Evolutionary conservation across 768 basidiomycete species (phyloP).

Genomic region (Naganishia onofrii): DNA sequence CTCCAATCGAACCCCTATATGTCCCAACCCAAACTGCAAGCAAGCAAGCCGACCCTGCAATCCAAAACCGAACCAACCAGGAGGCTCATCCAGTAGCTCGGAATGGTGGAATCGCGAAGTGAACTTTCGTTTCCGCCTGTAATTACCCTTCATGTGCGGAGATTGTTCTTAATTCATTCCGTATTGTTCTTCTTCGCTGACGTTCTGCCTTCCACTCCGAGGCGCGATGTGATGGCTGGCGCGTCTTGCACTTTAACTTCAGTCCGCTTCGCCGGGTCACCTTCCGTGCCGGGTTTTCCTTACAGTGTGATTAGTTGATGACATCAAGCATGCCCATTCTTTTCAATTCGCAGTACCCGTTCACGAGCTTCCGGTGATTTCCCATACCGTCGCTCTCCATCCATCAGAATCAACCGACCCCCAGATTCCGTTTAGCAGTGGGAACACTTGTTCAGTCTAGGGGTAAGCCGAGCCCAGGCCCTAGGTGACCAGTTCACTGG

Average conservation of each 20-base stretch:
- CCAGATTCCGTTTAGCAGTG: no score
- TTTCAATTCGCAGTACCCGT: neutral
- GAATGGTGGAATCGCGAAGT: constrained; percentile 1
- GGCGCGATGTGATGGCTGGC: constrained; percentile 20
- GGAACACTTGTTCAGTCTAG: no score
- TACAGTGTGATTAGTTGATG: neutral
- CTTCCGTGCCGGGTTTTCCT: neutral
- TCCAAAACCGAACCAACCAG: constrained; percentile 6
- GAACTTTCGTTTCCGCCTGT: neutral
- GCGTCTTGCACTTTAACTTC: neutral
- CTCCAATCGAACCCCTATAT: neutral
- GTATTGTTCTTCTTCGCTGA: neutral
- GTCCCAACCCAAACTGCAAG: neutral
- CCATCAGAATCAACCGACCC: no score
- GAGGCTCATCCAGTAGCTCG: neutral
- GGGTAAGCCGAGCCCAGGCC: no score
- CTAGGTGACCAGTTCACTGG: no score
- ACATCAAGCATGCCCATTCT: neutral
- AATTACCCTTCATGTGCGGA: constrained; percentile 18
- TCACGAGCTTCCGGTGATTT: no score
- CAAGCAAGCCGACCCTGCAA: neutral
- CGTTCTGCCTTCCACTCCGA: neutral
- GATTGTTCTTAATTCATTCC: neutral
- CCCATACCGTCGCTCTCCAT: no score
- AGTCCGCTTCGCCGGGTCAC: neutral